Base-by-base conservation (phyloP, 306 rosid species). In the Inga laurina region DNA sequence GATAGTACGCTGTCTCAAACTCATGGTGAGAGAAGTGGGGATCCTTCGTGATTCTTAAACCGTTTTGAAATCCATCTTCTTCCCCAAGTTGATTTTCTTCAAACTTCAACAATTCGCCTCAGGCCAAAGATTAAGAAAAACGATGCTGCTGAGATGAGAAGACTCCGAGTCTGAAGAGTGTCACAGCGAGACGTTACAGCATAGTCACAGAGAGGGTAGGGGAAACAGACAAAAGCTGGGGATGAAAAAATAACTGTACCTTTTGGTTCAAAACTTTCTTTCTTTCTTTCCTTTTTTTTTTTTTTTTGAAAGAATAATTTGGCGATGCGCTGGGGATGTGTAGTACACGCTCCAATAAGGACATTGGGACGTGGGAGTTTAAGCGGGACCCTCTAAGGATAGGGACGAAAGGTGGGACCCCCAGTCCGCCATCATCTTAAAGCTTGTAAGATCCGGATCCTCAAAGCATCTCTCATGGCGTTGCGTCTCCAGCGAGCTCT, bases 1-100 rank as follows among this genome's bases (percentile, higher is more conserved):
- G 34, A 30, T 52, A 48, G 89, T 84, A 21, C 85, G 91, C 59
- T 80, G 91, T 77, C 88, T 62, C 10, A 69, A 48, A 24, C 77
- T 21, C 91, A 88, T 88, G 21, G 14, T 74, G 75, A 77, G 43
- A 1, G 76, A 85, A 73, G 73, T 44, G 5, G 43, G 5, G 43
- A 14, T 61, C 30, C 13, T n/a, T n/a, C 21, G 68, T 43, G 68
- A 2, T 52, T 43, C 68, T 79, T 48, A 48, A 56, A 76, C 62
- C 44, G 76, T 66, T 79, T 32, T 4, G 2, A 27, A 74, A 51
- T 49, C 27, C 88, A 88, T 85, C 65, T 41, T 70, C 11, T 82
- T 81, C 52, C 66, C 10, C 15, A 18, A 84, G 61, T 21, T 22
- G 6, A 46, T 48, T 57, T 69, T 39, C 80, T 82, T 39, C 51